These are phyloP conservation scores for Gossypium trilobum DNA, from an alignment of 441 rosid species.

Conservation along the genomic window DNA sequence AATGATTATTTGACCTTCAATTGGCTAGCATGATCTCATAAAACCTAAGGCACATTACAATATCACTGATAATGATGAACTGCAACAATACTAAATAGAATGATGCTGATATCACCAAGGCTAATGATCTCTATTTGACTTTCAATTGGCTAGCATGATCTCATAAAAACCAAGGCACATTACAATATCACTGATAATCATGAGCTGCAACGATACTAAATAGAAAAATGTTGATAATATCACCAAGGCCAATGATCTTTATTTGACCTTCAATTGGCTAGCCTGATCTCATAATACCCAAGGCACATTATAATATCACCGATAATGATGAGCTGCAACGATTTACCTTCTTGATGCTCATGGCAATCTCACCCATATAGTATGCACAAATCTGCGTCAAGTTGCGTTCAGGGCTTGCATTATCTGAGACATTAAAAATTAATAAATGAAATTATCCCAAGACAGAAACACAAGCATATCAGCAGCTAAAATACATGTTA, in stretches of 20 bases:
- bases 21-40: background rate
- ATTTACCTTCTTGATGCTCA: conserved; percentile 81
- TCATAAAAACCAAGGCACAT: background rate
- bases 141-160: background rate
- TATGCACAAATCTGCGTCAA: conserved; percentile 66
- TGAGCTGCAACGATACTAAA: background rate
- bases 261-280: background rate
- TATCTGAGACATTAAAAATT: conserved; percentile 38
- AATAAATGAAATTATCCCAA: conserved; percentile 10
- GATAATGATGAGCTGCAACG: background rate
- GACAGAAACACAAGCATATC: background rate
- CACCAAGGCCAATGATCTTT: background rate
- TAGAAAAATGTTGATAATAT: background rate
- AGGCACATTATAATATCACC: background rate
- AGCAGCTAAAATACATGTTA: conserved; percentile 1
- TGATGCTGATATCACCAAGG: background rate
- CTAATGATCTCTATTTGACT: background rate
- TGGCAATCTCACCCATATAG: conserved; percentile 88
- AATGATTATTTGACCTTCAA: background rate
- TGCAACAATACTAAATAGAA: background rate
- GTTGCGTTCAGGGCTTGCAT: conserved; percentile 87
- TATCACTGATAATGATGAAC: background rate
- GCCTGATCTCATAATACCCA: background rate
- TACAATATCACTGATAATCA: background rate
- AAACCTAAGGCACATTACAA: background rate